phyloP scores from a whole-genome alignment of 306 rosid species.

The Fragaria ananassa region DNA sequence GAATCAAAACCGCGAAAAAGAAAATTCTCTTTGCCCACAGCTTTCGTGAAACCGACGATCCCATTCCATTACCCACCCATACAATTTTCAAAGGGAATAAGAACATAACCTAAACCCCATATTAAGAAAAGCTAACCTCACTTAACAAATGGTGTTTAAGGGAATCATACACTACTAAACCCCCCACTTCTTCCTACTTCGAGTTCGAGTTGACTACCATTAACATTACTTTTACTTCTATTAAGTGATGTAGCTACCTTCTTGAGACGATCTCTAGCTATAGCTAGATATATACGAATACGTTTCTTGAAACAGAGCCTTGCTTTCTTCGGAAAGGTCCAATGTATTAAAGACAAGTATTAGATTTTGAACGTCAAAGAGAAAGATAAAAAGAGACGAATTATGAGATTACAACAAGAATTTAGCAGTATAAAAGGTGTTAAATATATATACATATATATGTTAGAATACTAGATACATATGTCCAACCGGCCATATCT shows the following conservation, averaged over 20 bases:
- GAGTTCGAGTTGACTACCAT: constrained; percentile 21
- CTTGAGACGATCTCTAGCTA: background rate
- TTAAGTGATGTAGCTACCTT: background rate
- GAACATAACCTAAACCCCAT: constrained; percentile 13
- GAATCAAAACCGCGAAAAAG: constrained; percentile 27
- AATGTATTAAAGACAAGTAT: background rate
- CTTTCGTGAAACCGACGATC: constrained; percentile 32
- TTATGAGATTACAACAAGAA: background rate
- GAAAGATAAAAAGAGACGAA: background rate
- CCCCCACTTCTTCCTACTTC: constrained; percentile 4
- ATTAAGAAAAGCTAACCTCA: constrained; percentile 14
- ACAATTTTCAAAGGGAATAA: constrained; percentile 14
- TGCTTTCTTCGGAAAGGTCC: background rate
- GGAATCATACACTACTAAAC: constrained; percentile 7
- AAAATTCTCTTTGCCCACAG: constrained; percentile 49
- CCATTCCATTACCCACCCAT: constrained; percentile 23
- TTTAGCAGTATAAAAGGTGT: background rate
- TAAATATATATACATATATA: too few species aligned
- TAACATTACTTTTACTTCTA: background rate
- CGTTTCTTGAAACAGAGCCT: background rate
- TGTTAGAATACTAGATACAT: too few species aligned
- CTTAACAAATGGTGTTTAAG: background rate
- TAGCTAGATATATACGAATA: background rate
- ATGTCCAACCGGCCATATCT: too few species aligned
- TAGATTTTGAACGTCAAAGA: background rate